Evolutionary conservation across 169 alveolate species (phyloP).

Genomic region (Eimeria acervulina): DNA sequence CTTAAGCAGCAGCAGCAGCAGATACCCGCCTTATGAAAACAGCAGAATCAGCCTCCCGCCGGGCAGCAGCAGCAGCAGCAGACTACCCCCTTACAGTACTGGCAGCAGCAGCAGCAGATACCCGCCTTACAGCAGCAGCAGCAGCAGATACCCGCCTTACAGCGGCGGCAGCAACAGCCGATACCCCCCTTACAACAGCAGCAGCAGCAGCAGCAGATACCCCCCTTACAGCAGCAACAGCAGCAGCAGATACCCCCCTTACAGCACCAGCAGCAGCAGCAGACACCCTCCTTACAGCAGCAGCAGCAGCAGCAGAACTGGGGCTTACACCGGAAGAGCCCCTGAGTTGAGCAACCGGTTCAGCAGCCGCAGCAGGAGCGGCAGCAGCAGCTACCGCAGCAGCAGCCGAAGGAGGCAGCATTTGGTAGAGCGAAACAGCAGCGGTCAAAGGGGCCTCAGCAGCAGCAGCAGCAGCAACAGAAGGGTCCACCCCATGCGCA

Average conservation of each 20-base stretch:
- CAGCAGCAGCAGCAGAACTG: slow-evolving; percentile 33
- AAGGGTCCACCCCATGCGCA: background rate
- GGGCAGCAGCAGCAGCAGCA: background rate
- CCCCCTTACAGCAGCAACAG: background rate
- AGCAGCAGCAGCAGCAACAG: slow-evolving; percentile 20
- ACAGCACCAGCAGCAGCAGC: background rate
- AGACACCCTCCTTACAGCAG: background rate
- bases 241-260: background rate
- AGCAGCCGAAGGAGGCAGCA: slow-evolving; percentile 25
- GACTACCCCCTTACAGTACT: background rate
- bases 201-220: slow-evolving; percentile 30
- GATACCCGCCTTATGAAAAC: background rate
- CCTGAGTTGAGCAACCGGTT: too few species aligned
- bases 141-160: background rate
- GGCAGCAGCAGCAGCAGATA: background rate
- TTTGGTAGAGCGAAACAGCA: background rate
- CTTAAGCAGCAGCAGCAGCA: slow-evolving; percentile 56
- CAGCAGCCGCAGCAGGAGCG: background rate
- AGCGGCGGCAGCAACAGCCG: background rate
- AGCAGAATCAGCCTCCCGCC: background rate
- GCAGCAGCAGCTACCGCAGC: slow-evolving; percentile 38
- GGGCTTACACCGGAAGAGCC: background rate
- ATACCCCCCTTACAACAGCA: background rate
- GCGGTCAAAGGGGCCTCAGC: background rate
- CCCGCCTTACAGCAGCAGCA: background rate